A percentile compares a stretch with the other conserved stretches of the same genome.
Conservation (phyloP, 208 protist genomes). For the Leptomonas seymouri region DNA sequence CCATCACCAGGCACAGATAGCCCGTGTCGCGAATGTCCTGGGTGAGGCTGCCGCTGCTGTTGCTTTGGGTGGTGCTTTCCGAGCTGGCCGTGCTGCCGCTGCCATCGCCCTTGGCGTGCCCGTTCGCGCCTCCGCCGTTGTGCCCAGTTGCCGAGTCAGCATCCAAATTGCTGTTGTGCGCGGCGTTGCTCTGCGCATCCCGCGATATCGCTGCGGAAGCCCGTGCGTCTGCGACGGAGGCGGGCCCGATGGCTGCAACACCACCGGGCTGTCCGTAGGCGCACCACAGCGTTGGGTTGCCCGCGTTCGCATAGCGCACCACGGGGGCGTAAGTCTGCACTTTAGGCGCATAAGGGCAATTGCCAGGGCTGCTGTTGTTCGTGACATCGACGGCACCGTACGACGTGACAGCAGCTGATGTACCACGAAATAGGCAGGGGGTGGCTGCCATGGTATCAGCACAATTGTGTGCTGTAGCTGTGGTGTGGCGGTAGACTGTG, state of each 20-base stretch:
- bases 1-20: constrained; percentile 84
- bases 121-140: background rate
- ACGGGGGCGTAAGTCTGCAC: constrained; percentile 7
- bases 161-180: too few species aligned
- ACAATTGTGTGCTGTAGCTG: background rate
- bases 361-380: background rate
- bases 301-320: constrained; percentile 33
- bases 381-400: constrained; percentile 4
- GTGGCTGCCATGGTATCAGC: background rate
- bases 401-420: background rate
- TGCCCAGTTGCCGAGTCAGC: background rate
- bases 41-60: constrained; percentile 18
- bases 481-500: background rate
- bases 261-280: constrained; percentile 8
- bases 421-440: background rate
- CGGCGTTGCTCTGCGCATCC: background rate
- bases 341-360: background rate
- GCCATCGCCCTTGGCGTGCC: constrained; percentile 1
- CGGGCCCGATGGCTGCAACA: constrained; percentile 3
- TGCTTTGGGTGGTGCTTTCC: constrained; percentile 24
- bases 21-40: constrained; percentile 35
- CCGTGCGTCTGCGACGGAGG: constrained; percentile 12
- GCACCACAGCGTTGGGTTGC: constrained; percentile 25
- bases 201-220: background rate
- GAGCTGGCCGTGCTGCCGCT: constrained; percentile 5